Base-by-base conservation (phyloP, 2,329 filamentous ascomycete species). In the Xylaria multiplex region DNA sequence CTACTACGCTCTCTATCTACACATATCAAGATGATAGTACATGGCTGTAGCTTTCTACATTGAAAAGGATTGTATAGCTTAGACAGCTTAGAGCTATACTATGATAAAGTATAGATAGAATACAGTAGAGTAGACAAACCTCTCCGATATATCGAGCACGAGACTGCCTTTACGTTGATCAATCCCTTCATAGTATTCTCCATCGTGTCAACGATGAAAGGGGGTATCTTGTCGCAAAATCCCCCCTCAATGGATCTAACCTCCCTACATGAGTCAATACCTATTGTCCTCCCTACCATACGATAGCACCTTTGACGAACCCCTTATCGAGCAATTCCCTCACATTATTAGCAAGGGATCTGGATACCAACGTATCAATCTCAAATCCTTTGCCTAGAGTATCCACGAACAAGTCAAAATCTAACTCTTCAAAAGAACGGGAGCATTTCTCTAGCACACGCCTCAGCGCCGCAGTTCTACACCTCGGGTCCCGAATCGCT, bases 381-480 rank as follows among this genome's bases (percentile, higher is more conserved):
- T 63, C 43, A 11, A 45, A 49, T 9, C 68, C 71, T 2, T 62
- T 46, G 3, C 68, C 69, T 9, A 73, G 49, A 1, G 50, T 57
- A 16, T 68, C 66, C 3, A 75, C 69, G 13, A 75, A 65, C 2
- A 11, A 24, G 30, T 67, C 67, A 9, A 73, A 75, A 22, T 68
- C 65, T 9, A 73, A 66, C 57, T 65, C 50, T 53, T 73, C 72
- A 3, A 69, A 68, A 6, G 62, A 16, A 7, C 67, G 65, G 2
- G 71, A 74, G 56, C 71, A 73, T 49, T 72, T 74, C 53, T 70
- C 68, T 37, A 74, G 16, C 16, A 75, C 59, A 22, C 65, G 68
- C 48, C 71, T 56, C 19, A 75, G 53, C 13, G 69, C 58, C 9
- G 69, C 67, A 11, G 50, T 48, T 40, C 71, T 70, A 35, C 69